Percentiles rank a stretch among this genome's conserved stretches.
Evolutionary conservation across 1,284 basidiomycete genomes (phyloP).

Genomic region (Ustanciosporium gigantosporum): DNA sequence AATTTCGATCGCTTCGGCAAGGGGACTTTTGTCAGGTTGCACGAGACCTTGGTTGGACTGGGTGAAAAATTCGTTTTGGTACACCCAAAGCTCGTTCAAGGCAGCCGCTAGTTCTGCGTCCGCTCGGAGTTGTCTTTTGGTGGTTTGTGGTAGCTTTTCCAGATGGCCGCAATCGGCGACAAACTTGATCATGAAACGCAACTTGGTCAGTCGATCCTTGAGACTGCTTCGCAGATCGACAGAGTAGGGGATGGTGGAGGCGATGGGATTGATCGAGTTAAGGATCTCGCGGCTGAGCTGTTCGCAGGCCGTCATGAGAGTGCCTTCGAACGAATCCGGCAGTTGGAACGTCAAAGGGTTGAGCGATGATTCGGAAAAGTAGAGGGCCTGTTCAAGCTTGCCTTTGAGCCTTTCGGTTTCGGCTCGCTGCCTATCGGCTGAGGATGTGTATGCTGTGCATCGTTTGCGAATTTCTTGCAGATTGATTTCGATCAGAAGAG

Average conservation of each 20-base stretch:
- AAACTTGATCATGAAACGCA: slow-evolving; percentile 81
- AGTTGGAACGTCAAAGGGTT: slow-evolving; percentile 85
- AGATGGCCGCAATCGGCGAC: slow-evolving; percentile 64
- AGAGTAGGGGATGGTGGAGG: slow-evolving; percentile 16
- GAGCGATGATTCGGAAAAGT: slow-evolving; percentile 73
- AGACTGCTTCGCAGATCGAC: slow-evolving; percentile 79
- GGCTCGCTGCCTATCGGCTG: slow-evolving; percentile 36
- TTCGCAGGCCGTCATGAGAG: slow-evolving; percentile 71
- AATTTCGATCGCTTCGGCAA: slow-evolving; percentile 66
- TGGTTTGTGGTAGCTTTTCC: slow-evolving; percentile 75
- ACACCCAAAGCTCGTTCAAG: slow-evolving; percentile 79
- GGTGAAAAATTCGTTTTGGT: slow-evolving; percentile 69
- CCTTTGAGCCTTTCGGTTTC: slow-evolving; percentile 70
- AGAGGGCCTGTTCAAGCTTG: slow-evolving; percentile 82
- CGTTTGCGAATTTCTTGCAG: slow-evolving; percentile 25
- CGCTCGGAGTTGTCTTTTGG: slow-evolving; percentile 75
- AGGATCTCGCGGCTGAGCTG: slow-evolving; percentile 70
- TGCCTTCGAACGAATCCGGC: slow-evolving; percentile 74
- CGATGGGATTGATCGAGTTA: slow-evolving; percentile 17
- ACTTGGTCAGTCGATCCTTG: slow-evolving; percentile 72
- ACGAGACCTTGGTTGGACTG: neutral
- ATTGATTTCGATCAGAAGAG: slow-evolving; percentile 49
- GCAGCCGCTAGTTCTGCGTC: slow-evolving; percentile 88
- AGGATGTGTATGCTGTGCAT: slow-evolving; percentile 8
- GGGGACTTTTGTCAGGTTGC: slow-evolving; percentile 31